Percentiles rank a stretch among this genome's conserved stretches.
phyloP scores from a whole-genome alignment of 306 rosid genomes.

The Castanea mollissima region DNA sequence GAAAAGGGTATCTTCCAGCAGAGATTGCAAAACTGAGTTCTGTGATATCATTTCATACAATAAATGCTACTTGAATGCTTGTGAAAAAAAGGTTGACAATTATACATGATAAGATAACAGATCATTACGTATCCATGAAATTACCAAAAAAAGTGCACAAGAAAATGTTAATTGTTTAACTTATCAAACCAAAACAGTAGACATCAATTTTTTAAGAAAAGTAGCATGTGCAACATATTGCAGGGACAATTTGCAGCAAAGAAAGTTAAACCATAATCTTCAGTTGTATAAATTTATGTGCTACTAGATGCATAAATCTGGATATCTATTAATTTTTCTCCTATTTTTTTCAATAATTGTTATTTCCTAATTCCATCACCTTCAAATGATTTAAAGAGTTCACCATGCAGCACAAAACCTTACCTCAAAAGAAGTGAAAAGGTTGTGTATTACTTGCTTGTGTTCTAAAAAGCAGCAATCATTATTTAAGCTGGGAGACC shows the following conservation, averaged over 20 bases:
- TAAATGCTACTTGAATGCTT: background rate
- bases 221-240: no score
- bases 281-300: no score
- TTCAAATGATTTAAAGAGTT: background rate
- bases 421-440: background rate
- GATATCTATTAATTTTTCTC: background rate
- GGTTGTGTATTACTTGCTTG: background rate
- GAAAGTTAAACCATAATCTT: no score
- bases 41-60: conserved; percentile 1
- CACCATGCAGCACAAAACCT: background rate
- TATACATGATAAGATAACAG: background rate
- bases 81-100: background rate
- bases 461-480: background rate
- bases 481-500: conserved; percentile 8
- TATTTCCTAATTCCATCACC: background rate
- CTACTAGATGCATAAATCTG: background rate
- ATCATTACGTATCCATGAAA: background rate
- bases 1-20: conserved; percentile 15
- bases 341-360: background rate
- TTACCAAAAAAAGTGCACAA: background rate
- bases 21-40: conserved; percentile 11
- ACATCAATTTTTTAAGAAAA: no score
- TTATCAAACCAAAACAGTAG: no score
- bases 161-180: background rate
- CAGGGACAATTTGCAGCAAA: no score